These are phyloP conservation scores for Chaetomiaceae sp. DNA, from an alignment of 2,329 filamentous ascomycete genomes.

Conservation along the genomic window DNA sequence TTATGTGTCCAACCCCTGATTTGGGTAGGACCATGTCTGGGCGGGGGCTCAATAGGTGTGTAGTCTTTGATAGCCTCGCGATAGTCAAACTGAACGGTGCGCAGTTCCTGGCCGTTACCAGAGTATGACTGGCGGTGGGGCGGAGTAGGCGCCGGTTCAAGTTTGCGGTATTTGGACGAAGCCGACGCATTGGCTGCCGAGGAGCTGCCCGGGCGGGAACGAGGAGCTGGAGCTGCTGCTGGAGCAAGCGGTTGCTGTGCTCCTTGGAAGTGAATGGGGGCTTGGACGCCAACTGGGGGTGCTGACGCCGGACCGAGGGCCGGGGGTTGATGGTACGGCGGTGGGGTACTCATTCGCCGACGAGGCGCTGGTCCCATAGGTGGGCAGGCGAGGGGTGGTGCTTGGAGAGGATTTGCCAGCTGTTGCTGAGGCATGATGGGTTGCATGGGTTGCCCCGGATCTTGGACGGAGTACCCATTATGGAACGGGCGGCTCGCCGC, in stretches of 20 bases:
- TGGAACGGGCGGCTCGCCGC: slow-evolving; percentile 35
- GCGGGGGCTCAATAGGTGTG: slow-evolving; percentile 50
- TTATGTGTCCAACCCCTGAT: slow-evolving; percentile 55
- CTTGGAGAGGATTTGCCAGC: slow-evolving; percentile 15
- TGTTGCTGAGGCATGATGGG: slow-evolving; percentile 23
- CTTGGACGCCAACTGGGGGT: slow-evolving; percentile 1
- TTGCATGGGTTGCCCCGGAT: slow-evolving; percentile 30
- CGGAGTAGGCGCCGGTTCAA: slow-evolving; percentile 54
- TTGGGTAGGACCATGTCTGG: slow-evolving; percentile 51
- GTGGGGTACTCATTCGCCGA: slow-evolving; percentile 21
- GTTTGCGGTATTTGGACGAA: slow-evolving; percentile 49
- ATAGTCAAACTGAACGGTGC: slow-evolving; percentile 54
- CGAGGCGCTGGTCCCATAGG: slow-evolving; percentile 9
- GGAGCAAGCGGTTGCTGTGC: slow-evolving; percentile 17
- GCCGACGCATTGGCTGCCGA: slow-evolving; percentile 26
- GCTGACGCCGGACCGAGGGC: slow-evolving; percentile 8
- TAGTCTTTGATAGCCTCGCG: slow-evolving; percentile 56
- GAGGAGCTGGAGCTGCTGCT: slow-evolving; percentile 28
- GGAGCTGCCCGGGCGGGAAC: slow-evolving; percentile 32
- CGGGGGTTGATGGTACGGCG: slow-evolving; percentile 18
- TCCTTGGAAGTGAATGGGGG: slow-evolving; percentile 16
- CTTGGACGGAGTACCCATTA: slow-evolving; percentile 33
- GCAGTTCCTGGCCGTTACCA: slow-evolving; percentile 47
- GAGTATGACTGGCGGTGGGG: slow-evolving; percentile 46
- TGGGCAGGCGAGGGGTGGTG: slow-evolving; percentile 3